Conservation (phyloP, 441 rosid species). For the Raphanus hybrid region DNA sequence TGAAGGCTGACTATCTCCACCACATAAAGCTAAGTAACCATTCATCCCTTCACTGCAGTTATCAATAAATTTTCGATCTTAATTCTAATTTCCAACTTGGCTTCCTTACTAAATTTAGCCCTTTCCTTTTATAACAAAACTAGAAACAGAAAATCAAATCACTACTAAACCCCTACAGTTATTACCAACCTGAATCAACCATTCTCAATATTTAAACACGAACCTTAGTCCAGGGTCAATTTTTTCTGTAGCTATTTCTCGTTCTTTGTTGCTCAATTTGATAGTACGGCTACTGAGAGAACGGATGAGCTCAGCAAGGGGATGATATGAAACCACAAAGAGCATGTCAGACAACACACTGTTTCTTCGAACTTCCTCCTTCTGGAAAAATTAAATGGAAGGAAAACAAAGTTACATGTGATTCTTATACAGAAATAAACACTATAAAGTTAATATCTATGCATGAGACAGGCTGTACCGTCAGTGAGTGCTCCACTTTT, state of each 20-base stretch:
- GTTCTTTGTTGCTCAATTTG: conserved; percentile 53
- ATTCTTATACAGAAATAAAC: neutral
- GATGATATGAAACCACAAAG: conserved; percentile 74
- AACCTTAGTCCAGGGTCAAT: conserved; percentile 81
- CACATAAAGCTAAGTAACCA: conserved; percentile 82
- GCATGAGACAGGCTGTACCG: conserved; percentile 52
- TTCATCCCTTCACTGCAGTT: conserved; percentile 92
- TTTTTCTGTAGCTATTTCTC: conserved; percentile 53
- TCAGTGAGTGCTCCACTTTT: conserved; percentile 68
- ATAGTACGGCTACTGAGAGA: conserved; percentile 68
- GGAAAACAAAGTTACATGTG: conserved; percentile 22
- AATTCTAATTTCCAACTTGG: neutral
- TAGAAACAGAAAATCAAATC: neutral
- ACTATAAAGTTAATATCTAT: neutral
- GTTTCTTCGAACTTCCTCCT: conserved; percentile 86
- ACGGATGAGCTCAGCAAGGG: conserved; percentile 74
- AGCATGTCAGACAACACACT: conserved; percentile 77
- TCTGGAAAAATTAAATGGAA: conserved; percentile 45
- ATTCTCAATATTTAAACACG: conserved; percentile 43
- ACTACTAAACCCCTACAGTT: neutral
- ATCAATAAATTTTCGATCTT: neutral
- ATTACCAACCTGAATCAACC: conserved; percentile 11
- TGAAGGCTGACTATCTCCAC: conserved; percentile 79
- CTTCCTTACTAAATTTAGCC: neutral
- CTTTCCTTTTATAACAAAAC: neutral